Conservation (phyloP, 1,284 basidiomycete species). For the Schizophyllum commune region DNA sequence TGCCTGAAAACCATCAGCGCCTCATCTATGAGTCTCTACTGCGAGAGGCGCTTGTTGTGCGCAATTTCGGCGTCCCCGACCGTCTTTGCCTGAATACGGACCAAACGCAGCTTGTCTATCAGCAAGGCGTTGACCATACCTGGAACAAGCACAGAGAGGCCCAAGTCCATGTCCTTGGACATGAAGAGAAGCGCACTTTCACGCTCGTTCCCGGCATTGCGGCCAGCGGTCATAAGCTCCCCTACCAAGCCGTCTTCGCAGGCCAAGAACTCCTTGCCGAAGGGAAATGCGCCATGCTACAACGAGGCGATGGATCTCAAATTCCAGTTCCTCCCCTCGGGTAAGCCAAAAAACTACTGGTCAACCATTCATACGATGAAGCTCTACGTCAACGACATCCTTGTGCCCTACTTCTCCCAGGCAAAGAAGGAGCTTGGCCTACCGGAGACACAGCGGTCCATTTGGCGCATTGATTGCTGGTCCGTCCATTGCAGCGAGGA, state of each 20-base stretch:
- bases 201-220: slow-evolving; percentile 22
- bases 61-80: slow-evolving; percentile 13
- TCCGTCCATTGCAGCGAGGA: slow-evolving; percentile 18
- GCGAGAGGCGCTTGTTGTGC: slow-evolving; percentile 14
- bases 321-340: slow-evolving; percentile 17
- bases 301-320: slow-evolving; percentile 10
- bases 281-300: background rate
- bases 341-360: background rate
- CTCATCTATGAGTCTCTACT: slow-evolving; percentile 12
- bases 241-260: slow-evolving; percentile 21
- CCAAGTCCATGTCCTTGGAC: slow-evolving; percentile 21
- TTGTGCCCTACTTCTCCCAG: slow-evolving; percentile 15
- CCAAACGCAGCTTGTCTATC: slow-evolving; percentile 21
- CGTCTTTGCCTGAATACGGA: slow-evolving; percentile 22
- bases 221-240: slow-evolving; percentile 19
- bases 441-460: slow-evolving; percentile 1
- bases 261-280: slow-evolving; percentile 14
- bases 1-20: slow-evolving; percentile 14
- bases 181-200: slow-evolving; percentile 27
- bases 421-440: slow-evolving; percentile 6
- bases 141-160: slow-evolving; percentile 18
- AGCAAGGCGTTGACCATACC: slow-evolving; percentile 13
- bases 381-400: slow-evolving; percentile 13
- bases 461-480: slow-evolving; percentile 20
- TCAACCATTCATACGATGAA: slow-evolving; percentile 4